Conservation (phyloP, 2,329 filamentous ascomycete genomes). For the Ascochyta koolunga region DNA sequence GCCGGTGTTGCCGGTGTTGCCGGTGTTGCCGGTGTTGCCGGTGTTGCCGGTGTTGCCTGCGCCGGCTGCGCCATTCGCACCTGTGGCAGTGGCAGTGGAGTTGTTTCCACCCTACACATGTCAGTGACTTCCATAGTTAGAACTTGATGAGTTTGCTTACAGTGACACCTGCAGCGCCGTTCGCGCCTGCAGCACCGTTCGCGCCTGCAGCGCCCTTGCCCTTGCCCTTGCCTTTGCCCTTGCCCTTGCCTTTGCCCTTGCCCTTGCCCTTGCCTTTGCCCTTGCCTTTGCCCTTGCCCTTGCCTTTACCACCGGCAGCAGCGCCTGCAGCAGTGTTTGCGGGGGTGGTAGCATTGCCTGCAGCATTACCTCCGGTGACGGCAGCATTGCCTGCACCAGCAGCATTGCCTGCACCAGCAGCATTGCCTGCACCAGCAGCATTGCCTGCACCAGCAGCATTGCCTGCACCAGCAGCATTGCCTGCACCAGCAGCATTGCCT, state of each 20-base stretch:
- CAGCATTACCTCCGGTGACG: too few species aligned
- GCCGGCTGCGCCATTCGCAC: neutral
- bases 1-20: neutral
- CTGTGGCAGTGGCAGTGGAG: slow-evolving; percentile 7
- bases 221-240: too few species aligned
- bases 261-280: neutral
- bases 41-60: neutral
- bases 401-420: neutral
- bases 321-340: neutral
- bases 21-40: neutral
- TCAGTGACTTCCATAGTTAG: neutral
- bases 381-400: neutral
- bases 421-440: slow-evolving; percentile 1
- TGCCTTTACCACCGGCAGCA: neutral
- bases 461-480: neutral
- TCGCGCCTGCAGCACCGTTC: neutral
- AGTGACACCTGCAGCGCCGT: neutral
- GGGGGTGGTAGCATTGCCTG: neutral
- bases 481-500: neutral
- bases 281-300: neutral
- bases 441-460: neutral
- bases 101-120: slow-evolving; percentile 6
- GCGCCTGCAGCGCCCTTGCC: neutral
- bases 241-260: neutral
- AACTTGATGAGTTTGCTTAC: neutral